Base-by-base conservation (phyloP, 768 basidiomycete genomes). In the Termitomyces sp. region DNA sequence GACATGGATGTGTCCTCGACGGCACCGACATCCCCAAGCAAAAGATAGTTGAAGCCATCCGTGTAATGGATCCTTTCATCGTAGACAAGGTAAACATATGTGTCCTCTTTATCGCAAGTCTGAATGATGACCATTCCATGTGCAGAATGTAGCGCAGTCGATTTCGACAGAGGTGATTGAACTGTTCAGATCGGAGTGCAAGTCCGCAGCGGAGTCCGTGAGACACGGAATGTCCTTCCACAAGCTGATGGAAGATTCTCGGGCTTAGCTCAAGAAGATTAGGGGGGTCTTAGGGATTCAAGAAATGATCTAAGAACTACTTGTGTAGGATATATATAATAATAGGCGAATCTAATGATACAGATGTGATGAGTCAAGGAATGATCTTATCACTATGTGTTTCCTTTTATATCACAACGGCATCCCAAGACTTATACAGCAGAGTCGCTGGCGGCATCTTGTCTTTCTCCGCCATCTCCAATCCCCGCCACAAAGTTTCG, bases 371-470 rank as follows among this genome's bases (percentile, higher is more conserved):
- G 34, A 20, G 26, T 47, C 13, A 28, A 54, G 16, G 31, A 49
- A 36, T 55, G 28, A 59, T 59, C 28, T 45, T 45, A 52, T 62
- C 47, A 12, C 54, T 28, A 29, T 54, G 20, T 22, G 36, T 54
- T 56, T 48, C 61, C 58, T 60, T 46, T 52, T 57, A 31, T 41
- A 52, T 51, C 37, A 41, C 50, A 50, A 50, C 55, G 34, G 39
- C 33, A 52, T 41, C 28, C 46, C 51, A 29, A 41, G 28, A 61
- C 59, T 56, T 57, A 59, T 58, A 59, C 59, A 61, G 54, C 55
- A 50, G 52, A 53, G 71, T 68, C 66, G 70, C 67, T 70, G 67
- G 68, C 65, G 66, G 66, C 71, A 62, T 64, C 61, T 60, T 63
- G 57, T 61, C 51, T 61, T 64, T 64, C 62, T 63, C 63, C 56